Evolutionary conservation across 495 filamentous ascomycete species (phyloP).

Genomic region (Neurospora sublineolata): DNA sequence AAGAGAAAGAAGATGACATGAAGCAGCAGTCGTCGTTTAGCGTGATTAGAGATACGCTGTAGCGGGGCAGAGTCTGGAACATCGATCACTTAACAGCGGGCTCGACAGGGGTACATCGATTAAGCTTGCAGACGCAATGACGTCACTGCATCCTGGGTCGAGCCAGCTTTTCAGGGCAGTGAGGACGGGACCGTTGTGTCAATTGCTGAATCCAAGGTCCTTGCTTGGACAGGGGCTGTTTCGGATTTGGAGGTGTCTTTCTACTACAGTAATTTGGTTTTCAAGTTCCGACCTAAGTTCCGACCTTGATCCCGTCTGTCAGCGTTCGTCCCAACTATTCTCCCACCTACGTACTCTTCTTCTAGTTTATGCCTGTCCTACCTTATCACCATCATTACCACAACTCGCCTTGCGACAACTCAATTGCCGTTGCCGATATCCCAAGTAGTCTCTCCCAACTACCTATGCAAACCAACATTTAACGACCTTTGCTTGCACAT

Average conservation of each 20-base stretch:
- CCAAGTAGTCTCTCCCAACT: background rate
- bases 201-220: background rate
- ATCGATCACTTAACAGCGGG: background rate
- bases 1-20: background rate
- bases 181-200: background rate
- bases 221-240: background rate
- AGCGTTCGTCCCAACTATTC: background rate
- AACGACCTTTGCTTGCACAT: background rate
- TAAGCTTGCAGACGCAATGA: background rate
- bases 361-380: too few relatives aligned
- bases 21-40: background rate
- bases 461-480: background rate
- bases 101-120: background rate
- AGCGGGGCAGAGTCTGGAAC: background rate
- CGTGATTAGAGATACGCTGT: background rate
- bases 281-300: too few relatives aligned
- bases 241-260: background rate
- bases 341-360: background rate
- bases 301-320: background rate
- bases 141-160: background rate
- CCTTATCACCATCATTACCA: background rate
- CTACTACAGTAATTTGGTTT: too few relatives aligned
- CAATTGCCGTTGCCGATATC: background rate
- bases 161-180: background rate
- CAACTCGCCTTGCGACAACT: background rate